Conservation (phyloP, 148 eudicot genomes). For the Polygonum maritimum region DNA sequence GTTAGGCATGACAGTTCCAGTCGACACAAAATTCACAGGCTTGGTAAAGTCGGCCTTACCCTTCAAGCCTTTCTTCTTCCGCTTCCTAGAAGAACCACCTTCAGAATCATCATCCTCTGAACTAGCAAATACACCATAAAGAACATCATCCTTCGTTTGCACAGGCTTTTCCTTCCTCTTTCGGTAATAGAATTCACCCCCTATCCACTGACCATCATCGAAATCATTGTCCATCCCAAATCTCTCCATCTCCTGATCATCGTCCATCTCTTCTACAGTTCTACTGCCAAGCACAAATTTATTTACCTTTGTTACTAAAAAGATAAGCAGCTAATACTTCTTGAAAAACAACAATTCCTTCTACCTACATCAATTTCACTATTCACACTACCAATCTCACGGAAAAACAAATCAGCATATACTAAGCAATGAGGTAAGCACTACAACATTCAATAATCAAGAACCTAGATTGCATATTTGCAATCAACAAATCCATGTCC, state of each 20-base stretch:
- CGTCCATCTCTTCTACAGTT: slow-evolving; percentile 43
- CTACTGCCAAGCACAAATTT: background rate
- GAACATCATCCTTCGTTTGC: slow-evolving; percentile 65
- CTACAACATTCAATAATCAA: too few relatives aligned
- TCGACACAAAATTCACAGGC: slow-evolving; percentile 73
- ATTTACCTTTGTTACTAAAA: too few relatives aligned
- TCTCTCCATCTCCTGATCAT: slow-evolving; percentile 67
- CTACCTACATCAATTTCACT: too few relatives aligned
- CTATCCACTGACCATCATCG: slow-evolving; percentile 62
- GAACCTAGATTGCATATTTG: too few relatives aligned
- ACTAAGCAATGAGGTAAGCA: too few relatives aligned
- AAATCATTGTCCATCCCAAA: slow-evolving; percentile 75
- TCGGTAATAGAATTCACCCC: slow-evolving; percentile 59
- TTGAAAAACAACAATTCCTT: too few relatives aligned
- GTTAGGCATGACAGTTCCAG: slow-evolving; percentile 46
- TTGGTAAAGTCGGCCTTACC: slow-evolving; percentile 55
- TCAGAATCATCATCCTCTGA: slow-evolving; percentile 36
- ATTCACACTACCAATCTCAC: too few relatives aligned
- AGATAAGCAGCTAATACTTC: too few relatives aligned
- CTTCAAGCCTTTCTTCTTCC: background rate
- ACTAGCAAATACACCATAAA: slow-evolving; percentile 73
- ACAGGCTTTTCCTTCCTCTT: slow-evolving; percentile 51
- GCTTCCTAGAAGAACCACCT: slow-evolving; percentile 31
- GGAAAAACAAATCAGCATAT: too few relatives aligned
- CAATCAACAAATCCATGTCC: too few relatives aligned